A percentile compares a stretch with the other conserved stretches of the same genome.
Conservation (phyloP, 805 yeast genomes). For the Torulaspora microellipsoides region DNA sequence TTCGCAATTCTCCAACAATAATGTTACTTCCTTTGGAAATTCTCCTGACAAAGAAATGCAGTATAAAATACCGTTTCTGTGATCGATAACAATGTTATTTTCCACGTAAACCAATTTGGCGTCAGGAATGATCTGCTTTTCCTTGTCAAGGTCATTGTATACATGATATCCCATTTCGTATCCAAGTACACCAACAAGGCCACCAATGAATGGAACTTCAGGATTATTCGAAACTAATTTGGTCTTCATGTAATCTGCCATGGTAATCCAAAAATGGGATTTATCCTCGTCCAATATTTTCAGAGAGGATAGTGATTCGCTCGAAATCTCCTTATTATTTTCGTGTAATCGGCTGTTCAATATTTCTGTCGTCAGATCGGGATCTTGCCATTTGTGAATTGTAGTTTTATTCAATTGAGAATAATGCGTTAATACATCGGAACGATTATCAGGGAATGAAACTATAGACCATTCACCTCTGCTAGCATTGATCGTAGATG, state of each 20-base stretch:
- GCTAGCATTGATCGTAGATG: slow-evolving; percentile 46
- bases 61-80: slow-evolving; percentile 41
- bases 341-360: slow-evolving; percentile 3
- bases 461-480: slow-evolving; percentile 81
- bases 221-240: slow-evolving; percentile 17
- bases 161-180: slow-evolving; percentile 77
- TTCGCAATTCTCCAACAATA: slow-evolving; percentile 5
- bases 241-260: slow-evolving; percentile 28
- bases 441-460: slow-evolving; percentile 53
- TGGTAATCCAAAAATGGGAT: slow-evolving; percentile 26
- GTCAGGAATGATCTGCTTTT: slow-evolving; percentile 51
- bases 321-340: neutral
- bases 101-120: slow-evolving; percentile 69
- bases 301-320: slow-evolving; percentile 5
- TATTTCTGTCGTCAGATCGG: slow-evolving; percentile 8
- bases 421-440: slow-evolving; percentile 57
- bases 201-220: slow-evolving; percentile 81
- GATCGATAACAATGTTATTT: slow-evolving; percentile 55
- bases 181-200: slow-evolving; percentile 77
- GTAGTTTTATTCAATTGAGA: slow-evolving; percentile 39
- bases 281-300: slow-evolving; percentile 22
- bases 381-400: slow-evolving; percentile 30
- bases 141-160: slow-evolving; percentile 35
- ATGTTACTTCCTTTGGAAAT: slow-evolving; percentile 28
- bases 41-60: slow-evolving; percentile 47